A percentile compares a stretch with the other conserved stretches of the same genome.
Evolutionary conservation across 140 eudicot genomes (phyloP).

Genomic region (Senecio squalidus): DNA sequence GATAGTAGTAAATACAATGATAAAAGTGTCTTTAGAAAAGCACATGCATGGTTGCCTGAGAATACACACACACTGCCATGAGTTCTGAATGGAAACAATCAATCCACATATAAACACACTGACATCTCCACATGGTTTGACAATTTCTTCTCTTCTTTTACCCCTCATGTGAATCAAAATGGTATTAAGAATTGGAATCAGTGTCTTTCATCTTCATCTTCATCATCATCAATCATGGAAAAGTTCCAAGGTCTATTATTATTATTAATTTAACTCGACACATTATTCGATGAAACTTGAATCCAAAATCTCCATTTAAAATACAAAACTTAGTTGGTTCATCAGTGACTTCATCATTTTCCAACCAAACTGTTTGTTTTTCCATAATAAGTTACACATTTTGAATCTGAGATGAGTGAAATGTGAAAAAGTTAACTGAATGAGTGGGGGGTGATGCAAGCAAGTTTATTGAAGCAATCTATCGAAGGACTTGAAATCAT

Average conservation of each 20-base stretch:
- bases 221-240: slow-evolving; percentile 24
- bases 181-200: slow-evolving; percentile 21
- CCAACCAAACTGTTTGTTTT: slow-evolving; percentile 27
- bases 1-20: slow-evolving; percentile 40
- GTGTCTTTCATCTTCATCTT: slow-evolving; percentile 22
- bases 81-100: slow-evolving; percentile 33
- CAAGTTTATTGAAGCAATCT: slow-evolving; percentile 30
- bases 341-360: slow-evolving; percentile 31
- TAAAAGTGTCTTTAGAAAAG: slow-evolving; percentile 41
- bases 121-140: slow-evolving; percentile 35
- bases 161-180: slow-evolving; percentile 34
- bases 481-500: slow-evolving; percentile 24
- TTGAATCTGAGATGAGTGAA: slow-evolving; percentile 15
- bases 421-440: slow-evolving; percentile 13
- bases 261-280: slow-evolving; percentile 5
- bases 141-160: slow-evolving; percentile 16
- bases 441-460: slow-evolving; percentile 36
- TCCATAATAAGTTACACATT: slow-evolving; percentile 16
- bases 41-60: slow-evolving; percentile 46
- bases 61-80: slow-evolving; percentile 31
- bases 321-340: background rate
- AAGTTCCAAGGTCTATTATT: slow-evolving; percentile 24
- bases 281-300: slow-evolving; percentile 14
- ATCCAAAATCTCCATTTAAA: slow-evolving; percentile 16
- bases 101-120: slow-evolving; percentile 32